Percentiles rank a stretch among this genome's conserved stretches.
Conservation (phyloP, 1,284 basidiomycete species). For the Cutaneotrichosporon sp. region DNA sequence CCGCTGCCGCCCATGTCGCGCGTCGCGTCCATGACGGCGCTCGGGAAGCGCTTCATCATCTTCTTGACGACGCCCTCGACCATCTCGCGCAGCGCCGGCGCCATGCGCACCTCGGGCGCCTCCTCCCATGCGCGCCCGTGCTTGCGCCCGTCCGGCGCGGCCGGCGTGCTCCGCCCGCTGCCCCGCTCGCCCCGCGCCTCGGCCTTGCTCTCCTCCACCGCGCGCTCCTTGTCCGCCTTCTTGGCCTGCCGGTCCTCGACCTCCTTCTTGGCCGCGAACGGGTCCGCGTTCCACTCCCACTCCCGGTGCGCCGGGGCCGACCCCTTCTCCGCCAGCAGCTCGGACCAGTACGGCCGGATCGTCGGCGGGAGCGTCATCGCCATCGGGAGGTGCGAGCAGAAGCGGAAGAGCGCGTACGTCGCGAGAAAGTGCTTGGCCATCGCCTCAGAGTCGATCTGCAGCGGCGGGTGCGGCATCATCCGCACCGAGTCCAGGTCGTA, state of each 20-base stretch:
- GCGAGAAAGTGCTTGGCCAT: conserved; percentile 87
- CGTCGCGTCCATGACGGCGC: conserved; percentile 52
- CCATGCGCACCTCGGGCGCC: conserved; percentile 84
- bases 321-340: conserved; percentile 70
- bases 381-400: conserved; percentile 75
- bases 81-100: conserved; percentile 69
- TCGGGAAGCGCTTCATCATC: conserved; percentile 55
- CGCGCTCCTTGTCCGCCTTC: conserved; percentile 40
- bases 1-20: conserved; percentile 44
- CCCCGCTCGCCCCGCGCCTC: conserved; percentile 56
- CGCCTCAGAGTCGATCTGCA: conserved; percentile 63
- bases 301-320: conserved; percentile 66
- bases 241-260: conserved; percentile 68
- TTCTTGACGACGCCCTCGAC: conserved; percentile 82
- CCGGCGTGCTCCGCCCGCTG: conserved; percentile 55
- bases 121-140: conserved; percentile 62
- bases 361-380: conserved; percentile 75
- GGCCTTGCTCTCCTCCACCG: conserved; percentile 23
- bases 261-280: conserved; percentile 70
- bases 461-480: conserved; percentile 69
- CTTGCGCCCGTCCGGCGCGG: conserved; percentile 36
- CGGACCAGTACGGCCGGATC: conserved; percentile 80
- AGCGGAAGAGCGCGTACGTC: conserved; percentile 83
- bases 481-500: conserved; percentile 67
- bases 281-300: conserved; percentile 86